Conservation (phyloP, 164 flowering plant genomes). For the Cinnamomum chago region DNA sequence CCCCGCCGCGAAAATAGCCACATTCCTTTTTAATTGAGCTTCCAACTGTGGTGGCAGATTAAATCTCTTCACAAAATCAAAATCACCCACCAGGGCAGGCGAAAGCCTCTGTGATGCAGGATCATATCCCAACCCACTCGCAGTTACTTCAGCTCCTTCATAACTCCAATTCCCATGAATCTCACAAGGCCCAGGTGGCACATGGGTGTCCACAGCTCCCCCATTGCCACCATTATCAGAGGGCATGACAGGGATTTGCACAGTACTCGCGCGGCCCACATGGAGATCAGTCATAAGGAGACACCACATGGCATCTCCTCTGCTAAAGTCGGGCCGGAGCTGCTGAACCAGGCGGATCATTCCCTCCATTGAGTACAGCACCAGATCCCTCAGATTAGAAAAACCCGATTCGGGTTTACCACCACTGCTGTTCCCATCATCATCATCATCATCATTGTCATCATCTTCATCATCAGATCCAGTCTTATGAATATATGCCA, state of each 20-base stretch:
- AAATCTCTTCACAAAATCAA: slow-evolving; percentile 79
- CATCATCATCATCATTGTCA: not conserved
- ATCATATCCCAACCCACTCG: slow-evolving; percentile 40
- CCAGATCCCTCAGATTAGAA: slow-evolving; percentile 74
- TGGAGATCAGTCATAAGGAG: slow-evolving; percentile 92
- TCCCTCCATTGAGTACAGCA: slow-evolving; percentile 71
- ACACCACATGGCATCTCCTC: slow-evolving; percentile 98
- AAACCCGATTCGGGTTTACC: slow-evolving; percentile 42
- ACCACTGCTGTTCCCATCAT: slow-evolving; percentile 16
- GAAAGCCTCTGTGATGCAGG: slow-evolving; percentile 34
- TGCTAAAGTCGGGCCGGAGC: slow-evolving; percentile 70
- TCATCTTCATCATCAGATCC: not conserved
- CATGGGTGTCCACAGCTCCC: slow-evolving; percentile 27
- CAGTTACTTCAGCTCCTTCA: slow-evolving; percentile 31
- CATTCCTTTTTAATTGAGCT: slow-evolving; percentile 70
- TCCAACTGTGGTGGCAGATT: slow-evolving; percentile 80
- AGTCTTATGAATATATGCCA: slow-evolving; percentile 54
- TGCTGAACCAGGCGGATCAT: slow-evolving; percentile 82
- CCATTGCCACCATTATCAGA: slow-evolving; percentile 19
- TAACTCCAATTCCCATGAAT: slow-evolving; percentile 89
- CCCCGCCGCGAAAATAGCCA: slow-evolving; percentile 78
- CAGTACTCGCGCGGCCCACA: slow-evolving; percentile 75
- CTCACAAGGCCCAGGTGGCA: slow-evolving; percentile 52
- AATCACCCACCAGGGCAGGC: slow-evolving; percentile 38
- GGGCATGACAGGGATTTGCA: slow-evolving; percentile 59